Evolutionary conservation across 2,329 filamentous ascomycete species (phyloP), one percentile per base, ranked within the genome.

Genomic region (Cladophialophora exuberans): DNA sequence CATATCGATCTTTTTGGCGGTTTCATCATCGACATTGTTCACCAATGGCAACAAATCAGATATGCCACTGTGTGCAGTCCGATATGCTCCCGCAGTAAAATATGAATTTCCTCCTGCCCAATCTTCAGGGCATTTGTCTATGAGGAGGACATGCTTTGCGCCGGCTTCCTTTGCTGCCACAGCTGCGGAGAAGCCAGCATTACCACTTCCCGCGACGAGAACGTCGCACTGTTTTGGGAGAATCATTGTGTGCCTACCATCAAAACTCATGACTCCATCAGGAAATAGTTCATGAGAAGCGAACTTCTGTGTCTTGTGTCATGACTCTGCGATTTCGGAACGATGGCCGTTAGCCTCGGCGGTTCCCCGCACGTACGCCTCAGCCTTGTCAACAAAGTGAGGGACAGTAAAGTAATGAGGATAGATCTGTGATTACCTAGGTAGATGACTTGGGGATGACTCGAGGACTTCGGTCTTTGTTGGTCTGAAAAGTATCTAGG

Each of bases 91-190:
- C 0, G 85, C 84, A 0, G 84, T 87, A 70, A 86, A 87, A 64
- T 80, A 86, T 0, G 77, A 77, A 64, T 87, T 87, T 1, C 84
- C 84, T 10, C 84, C 85, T 0, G 78, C 81, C 79, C 83, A 85
- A 4, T 74, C 68, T 49, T 76, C 64, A 0, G 83, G 83, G 36
- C 78, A 79, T 67, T 83, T 85, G 62, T 87, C 84, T 50, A 87
- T 74, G 11, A 87, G 66, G 3, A 51, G 25, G 38, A 51, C 47
- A 38, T 49, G 46, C 36, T 53, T 42, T 25, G 74, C 73, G 4
- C 78, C 75, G 25, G 46, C 46, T 57, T 84, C 69, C 1, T 75
- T 73, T 2, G 84, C 83, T 1, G 83, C 79, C 6, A 81, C 73
- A 6, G 84, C 84, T 2, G 84, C 79, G 9, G 73, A 77, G 68